A percentile compares a stretch with the other conserved stretches of the same genome.
These are phyloP conservation scores for Rhynchospora pubera DNA, from an alignment of 176 grass and related monocot genomes.

Conservation along the genomic window DNA sequence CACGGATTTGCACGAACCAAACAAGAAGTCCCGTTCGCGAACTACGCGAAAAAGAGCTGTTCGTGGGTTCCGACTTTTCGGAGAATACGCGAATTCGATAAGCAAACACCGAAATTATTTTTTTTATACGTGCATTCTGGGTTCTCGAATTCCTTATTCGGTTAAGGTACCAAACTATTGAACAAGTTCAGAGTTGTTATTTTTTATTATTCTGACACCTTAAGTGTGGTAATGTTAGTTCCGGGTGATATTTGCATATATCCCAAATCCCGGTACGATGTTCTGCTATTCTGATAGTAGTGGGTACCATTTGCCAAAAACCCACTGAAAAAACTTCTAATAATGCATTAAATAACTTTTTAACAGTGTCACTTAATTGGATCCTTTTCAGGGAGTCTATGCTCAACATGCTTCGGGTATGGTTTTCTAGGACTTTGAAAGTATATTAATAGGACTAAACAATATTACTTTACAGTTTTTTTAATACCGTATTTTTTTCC, in stretches of 20 bases:
- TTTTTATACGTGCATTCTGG: no score
- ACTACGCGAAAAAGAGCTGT: no score
- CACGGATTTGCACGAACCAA: no score
- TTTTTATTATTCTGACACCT: background rate
- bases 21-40: no score
- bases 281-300: background rate
- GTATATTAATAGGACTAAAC: background rate
- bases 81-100: no score
- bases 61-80: no score
- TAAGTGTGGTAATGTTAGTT: background rate
- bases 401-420: conserved; percentile 70
- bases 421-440: conserved; percentile 16
- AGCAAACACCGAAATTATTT: no score
- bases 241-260: background rate
- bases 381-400: conserved; percentile 69
- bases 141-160: no score
- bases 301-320: background rate
- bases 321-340: background rate
- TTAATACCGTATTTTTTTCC: conserved; percentile 14
- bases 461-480: conserved; percentile 1
- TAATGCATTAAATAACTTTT: conserved; percentile 18
- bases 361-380: conserved; percentile 65
- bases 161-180: no score
- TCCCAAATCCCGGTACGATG: background rate
- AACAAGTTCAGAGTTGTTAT: background rate